These are phyloP conservation scores for Moesziomyces aphidis DNA, from an alignment of 1,284 basidiomycete genomes.

Conservation along the genomic window DNA sequence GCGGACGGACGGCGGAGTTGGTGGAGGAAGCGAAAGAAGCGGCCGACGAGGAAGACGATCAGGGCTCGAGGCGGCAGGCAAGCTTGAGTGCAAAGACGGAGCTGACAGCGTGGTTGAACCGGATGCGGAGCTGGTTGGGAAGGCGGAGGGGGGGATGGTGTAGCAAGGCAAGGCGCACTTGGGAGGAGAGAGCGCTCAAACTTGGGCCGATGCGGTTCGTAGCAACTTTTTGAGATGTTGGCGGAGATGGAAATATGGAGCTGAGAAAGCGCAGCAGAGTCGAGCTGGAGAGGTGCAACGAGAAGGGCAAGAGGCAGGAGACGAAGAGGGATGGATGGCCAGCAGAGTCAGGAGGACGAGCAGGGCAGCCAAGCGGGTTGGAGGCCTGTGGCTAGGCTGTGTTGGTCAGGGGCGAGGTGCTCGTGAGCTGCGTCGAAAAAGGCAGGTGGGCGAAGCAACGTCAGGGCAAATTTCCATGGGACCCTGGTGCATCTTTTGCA, in stretches of 20 bases:
- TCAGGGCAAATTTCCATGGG: not conserved
- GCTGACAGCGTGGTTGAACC: conserved; percentile 9
- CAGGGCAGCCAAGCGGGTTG: too few relatives aligned
- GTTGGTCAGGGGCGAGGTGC: conserved; percentile 27
- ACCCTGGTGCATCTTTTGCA: not conserved
- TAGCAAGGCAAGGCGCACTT: conserved; percentile 1
- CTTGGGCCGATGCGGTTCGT: too few relatives aligned
- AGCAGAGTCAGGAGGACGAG: conserved; percentile 1
- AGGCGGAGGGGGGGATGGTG: conserved; percentile 5
- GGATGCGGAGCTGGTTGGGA: conserved; percentile 25
- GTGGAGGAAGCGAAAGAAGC: conserved; percentile 9
- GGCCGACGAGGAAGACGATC: conserved; percentile 4
- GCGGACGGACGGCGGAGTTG: not conserved
- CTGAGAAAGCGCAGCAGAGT: not conserved
- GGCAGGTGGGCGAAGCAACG: conserved; percentile 12
- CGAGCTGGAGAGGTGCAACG: not conserved
- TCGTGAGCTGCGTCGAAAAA: conserved; percentile 16
- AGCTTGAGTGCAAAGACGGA: not conserved
- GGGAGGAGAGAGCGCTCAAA: conserved; percentile 7
- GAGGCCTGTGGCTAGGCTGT: conserved; percentile 20
- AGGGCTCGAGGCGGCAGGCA: not conserved
- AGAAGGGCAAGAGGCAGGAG: not conserved
- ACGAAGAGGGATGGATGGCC: conserved; percentile 3
- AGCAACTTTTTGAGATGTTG: conserved; percentile 18
- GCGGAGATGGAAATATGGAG: conserved; percentile 22